Percentiles rank a stretch among this genome's conserved stretches.
These are phyloP conservation scores for Alternaria triticina DNA, from an alignment of 2,329 filamentous ascomycete genomes.

Conservation along the genomic window DNA sequence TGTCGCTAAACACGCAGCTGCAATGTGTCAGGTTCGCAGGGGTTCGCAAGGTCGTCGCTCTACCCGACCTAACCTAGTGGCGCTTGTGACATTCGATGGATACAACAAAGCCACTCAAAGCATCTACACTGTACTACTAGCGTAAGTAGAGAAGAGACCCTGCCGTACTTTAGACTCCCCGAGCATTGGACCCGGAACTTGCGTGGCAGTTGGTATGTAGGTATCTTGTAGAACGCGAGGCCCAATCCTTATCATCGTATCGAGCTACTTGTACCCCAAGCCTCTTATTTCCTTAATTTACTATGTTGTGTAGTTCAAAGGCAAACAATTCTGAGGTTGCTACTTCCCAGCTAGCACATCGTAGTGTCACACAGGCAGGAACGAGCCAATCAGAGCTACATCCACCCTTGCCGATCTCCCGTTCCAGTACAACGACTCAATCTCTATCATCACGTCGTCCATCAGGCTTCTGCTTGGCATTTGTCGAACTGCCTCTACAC, in stretches of 20 bases:
- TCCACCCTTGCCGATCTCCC: constrained; percentile 3
- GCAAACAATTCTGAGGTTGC: neutral
- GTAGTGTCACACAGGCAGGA: neutral
- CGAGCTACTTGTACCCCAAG: neutral
- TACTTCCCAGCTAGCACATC: neutral
- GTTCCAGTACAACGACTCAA: constrained; percentile 1
- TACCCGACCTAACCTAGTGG: neutral
- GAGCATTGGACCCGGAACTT: neutral
- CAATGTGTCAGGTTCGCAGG: neutral
- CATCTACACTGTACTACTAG: neutral
- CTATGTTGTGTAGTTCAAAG: neutral
- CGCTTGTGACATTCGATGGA: neutral
- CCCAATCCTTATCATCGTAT: neutral
- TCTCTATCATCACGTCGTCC: neutral
- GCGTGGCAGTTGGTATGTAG: too few relatives aligned
- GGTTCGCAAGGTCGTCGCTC: neutral
- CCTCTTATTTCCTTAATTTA: neutral
- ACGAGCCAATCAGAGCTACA: constrained; percentile 2
- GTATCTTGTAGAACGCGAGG: neutral
- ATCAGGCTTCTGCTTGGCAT: constrained; percentile 1
- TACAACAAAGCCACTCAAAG: neutral
- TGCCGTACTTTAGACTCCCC: neutral
- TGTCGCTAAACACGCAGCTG: too few relatives aligned
- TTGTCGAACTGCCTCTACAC: neutral
- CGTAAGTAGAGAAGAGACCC: neutral